Evolutionary conservation across 2,329 filamentous ascomycete genomes (phyloP), one percentile per base, ranked within the genome.

Genomic region (Setomelanomma holmii): DNA sequence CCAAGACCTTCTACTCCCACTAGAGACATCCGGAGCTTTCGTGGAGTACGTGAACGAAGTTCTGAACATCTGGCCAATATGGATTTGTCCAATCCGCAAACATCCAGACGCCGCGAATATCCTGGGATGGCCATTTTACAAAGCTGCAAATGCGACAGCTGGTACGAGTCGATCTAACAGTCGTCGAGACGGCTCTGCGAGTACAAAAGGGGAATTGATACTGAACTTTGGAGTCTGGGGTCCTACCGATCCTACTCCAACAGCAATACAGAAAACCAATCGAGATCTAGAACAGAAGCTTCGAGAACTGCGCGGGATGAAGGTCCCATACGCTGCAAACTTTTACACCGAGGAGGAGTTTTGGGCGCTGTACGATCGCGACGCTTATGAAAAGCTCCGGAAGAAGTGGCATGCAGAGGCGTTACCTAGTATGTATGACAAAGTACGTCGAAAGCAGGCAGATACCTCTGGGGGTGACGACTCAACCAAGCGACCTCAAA

Each of bases 291-390:
- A 95, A 76, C 75, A 78, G 21, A 87, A 88, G 67, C 82, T 93
- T 2, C 78, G 79, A 47, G 80, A 85, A 60, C 80, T 93, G 1
- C 86, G 86, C 40, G 90, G 90, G 7, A 86, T 88, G 79, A 95
- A 95, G 77, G 93, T 90, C 86, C 79, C 93, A 14, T 95, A 95
- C 73, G 90, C 90, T 4, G 89, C 92, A 68, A 88, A 89, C 0
- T 95, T 91, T 77, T 93, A 93, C 72, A 80, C 82, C 21, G 82
- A 87, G 64, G 79, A 83, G 0, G 86, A 89, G 61, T 89, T 89
- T 67, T 88, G 86, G 85, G 67, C 73, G 14, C 76, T 82, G 44
- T 89, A 88, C 55, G 82, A 87, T 63, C 74, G 79, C 33, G 60
- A 71, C 6, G 80, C 80, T 54, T 89, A 89, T 53, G 81, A 87